phyloP scores from a whole-genome alignment of 2,329 filamentous ascomycete genomes.

The Beauveria caledonica region DNA sequence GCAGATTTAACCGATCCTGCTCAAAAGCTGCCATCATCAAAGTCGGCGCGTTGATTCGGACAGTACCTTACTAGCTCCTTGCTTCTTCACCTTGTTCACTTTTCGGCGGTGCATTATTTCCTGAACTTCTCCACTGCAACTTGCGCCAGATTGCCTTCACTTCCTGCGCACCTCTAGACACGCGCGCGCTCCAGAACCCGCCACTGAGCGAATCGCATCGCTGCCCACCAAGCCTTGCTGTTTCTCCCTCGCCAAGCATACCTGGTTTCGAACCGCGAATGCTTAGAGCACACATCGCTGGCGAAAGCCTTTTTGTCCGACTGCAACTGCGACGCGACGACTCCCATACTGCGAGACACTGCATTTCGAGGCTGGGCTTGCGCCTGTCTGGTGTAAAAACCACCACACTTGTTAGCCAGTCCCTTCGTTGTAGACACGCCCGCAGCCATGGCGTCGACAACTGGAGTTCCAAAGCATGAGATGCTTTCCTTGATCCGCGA shows the following conservation, averaged over 20 bases:
- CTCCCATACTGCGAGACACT: neutral
- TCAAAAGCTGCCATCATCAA: constrained; percentile 4
- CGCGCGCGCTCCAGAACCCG: neutral
- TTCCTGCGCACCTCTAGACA: neutral
- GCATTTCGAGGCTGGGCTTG: neutral
- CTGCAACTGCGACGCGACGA: neutral
- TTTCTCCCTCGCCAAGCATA: neutral
- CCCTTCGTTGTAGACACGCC: neutral
- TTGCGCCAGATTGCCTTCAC: neutral
- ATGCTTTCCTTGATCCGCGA: constrained; percentile 36
- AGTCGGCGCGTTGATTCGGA: neutral
- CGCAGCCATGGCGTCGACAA: constrained; percentile 19
- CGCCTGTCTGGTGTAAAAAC: neutral
- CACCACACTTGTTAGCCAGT: neutral
- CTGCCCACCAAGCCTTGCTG: neutral
- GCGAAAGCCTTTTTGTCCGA: neutral
- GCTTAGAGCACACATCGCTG: neutral
- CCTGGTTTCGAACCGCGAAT: neutral
- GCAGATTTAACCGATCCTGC: neutral
- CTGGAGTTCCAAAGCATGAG: constrained; percentile 31
- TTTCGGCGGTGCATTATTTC: neutral
- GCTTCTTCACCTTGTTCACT: neutral
- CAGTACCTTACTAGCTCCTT: neutral
- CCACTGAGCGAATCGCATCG: neutral
- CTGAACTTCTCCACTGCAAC: neutral